Evolutionary conservation across 805 yeast genomes (phyloP).

Genomic region (Ogataea trehaloabstinens): DNA sequence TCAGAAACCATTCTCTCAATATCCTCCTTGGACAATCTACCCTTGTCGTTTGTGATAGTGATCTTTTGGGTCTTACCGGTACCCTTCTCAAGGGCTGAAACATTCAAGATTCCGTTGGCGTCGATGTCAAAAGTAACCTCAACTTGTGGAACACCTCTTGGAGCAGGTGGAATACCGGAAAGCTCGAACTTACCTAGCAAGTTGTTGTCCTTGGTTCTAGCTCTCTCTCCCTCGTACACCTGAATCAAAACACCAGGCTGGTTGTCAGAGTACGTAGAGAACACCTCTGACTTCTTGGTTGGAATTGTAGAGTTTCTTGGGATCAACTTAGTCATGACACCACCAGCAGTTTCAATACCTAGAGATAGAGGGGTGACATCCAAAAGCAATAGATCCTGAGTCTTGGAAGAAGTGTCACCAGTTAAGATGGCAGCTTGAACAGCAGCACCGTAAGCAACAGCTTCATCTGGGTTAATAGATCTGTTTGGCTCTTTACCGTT

Average conservation of each 20-base stretch:
- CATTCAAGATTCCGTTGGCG: slow-evolving; percentile 72
- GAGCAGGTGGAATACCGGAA: slow-evolving; percentile 69
- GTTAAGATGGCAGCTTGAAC: slow-evolving; percentile 96
- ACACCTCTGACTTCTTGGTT: slow-evolving; percentile 66
- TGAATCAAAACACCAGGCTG: slow-evolving; percentile 81
- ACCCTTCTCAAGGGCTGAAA: slow-evolving; percentile 55
- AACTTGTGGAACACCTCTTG: slow-evolving; percentile 79
- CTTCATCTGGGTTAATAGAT: slow-evolving; percentile 97
- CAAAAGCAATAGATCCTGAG: slow-evolving; percentile 88
- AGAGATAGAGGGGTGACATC: slow-evolving; percentile 93
- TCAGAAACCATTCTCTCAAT: slow-evolving; percentile 64
- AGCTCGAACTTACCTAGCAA: slow-evolving; percentile 72
- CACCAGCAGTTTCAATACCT: slow-evolving; percentile 85
- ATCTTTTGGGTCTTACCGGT: slow-evolving; percentile 52
- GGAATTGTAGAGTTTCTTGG: slow-evolving; percentile 80
- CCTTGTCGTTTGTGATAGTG: slow-evolving; percentile 45
- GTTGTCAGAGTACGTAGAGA: slow-evolving; percentile 81
- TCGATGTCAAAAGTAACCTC: slow-evolving; percentile 76
- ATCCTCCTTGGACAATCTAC: slow-evolving; percentile 60
- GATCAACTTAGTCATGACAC: slow-evolving; percentile 75
- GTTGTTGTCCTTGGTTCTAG: slow-evolving; percentile 74
- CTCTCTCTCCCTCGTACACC: slow-evolving; percentile 80
- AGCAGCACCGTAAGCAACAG: slow-evolving; percentile 99
- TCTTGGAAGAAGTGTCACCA: slow-evolving; percentile 94
- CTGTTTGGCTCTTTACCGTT: slow-evolving; percentile 96